Evolutionary conservation across 2,329 filamentous ascomycete species (phyloP).

Genomic region (Calonectria honghensis): DNA sequence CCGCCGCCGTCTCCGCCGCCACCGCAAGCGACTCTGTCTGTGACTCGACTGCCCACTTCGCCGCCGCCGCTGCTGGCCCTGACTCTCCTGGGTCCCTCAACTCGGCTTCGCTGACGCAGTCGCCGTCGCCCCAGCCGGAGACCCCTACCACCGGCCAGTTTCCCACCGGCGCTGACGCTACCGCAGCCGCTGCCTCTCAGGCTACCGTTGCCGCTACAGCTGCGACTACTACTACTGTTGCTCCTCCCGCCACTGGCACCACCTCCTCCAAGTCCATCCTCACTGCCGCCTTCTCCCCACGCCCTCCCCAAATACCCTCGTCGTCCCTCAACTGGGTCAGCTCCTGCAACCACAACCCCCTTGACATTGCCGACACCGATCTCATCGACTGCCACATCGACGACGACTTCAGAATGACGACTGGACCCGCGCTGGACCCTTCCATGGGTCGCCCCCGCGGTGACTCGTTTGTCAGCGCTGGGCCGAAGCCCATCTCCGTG

Average conservation of each 20-base stretch:
- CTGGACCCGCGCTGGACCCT: slow-evolving; percentile 75
- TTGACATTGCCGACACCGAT: slow-evolving; percentile 54
- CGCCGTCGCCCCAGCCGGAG: slow-evolving; percentile 61
- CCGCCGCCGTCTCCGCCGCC: slow-evolving; percentile 48
- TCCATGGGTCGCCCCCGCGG: slow-evolving; percentile 75
- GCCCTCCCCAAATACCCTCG: slow-evolving; percentile 43
- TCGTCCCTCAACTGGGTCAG: slow-evolving; percentile 14
- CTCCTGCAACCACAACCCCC: slow-evolving; percentile 46
- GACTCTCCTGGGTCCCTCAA: slow-evolving; percentile 60
- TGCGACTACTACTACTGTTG: slow-evolving; percentile 51
- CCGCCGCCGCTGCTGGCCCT: slow-evolving; percentile 54
- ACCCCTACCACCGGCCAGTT: slow-evolving; percentile 57
- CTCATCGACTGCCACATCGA: slow-evolving; percentile 53
- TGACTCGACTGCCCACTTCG: slow-evolving; percentile 53
- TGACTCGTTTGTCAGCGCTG: slow-evolving; percentile 80
- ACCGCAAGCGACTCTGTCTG: slow-evolving; percentile 50
- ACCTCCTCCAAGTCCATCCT: slow-evolving; percentile 60
- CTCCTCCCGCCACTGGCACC: slow-evolving; percentile 48
- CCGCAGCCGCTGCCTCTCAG: slow-evolving; percentile 49
- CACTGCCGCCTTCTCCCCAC: slow-evolving; percentile 48
- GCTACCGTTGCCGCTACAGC: slow-evolving; percentile 50
- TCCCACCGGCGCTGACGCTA: slow-evolving; percentile 54
- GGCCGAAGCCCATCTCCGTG: slow-evolving; percentile 80
- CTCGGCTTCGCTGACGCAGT: slow-evolving; percentile 60
- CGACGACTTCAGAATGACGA: slow-evolving; percentile 72